Base-by-base conservation (phyloP, 2,329 filamentous ascomycete genomes). In the Aureobasidium sp. region DNA sequence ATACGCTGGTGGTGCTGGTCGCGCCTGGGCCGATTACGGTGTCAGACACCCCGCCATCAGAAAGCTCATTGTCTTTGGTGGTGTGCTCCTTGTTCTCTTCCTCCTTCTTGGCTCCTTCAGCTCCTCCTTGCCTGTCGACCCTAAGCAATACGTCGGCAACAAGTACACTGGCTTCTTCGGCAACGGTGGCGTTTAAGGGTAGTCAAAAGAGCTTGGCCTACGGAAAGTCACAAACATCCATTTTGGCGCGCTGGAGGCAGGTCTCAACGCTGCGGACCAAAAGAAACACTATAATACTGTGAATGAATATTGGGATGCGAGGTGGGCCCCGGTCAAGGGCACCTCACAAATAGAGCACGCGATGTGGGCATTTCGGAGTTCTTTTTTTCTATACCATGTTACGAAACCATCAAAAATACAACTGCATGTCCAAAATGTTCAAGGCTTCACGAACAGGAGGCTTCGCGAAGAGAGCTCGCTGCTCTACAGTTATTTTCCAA, bases 1-100 rank as follows among this genome's bases (percentile, higher is more conserved):
- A 71, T 91, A 93, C 74, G 77, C 88, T 63, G 80, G 81, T 64
- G 86, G 91, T 68, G 87, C 82, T 60, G 81, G 82, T 71, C 88
- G 91, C 72, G 83, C 86, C 64, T 96, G 91, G 91, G 87, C 88
- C 57, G 91, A 96, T 71, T 91, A 94, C 68, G 91, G 91, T 62
- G 85, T 85, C 68, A 82, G 81, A 66, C 88, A 87, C 72, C 92
- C 92, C 13, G 83, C 86, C 50, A 80, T 89, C 69, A 89, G 91
- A 77, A 92, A 93, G 78, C 74, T 92, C 58, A 79, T 90, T 65
- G 79, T 94, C 67, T 84, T 93, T 64, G 82, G 80, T 57, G 75
- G 82, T 30, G 81, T 83, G 25, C 73, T 90, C 62, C 74, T 89
- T 65, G 76, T 82, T 58, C 75, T 93, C 67, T 86, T 94, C 75